Evolutionary conservation across 768 basidiomycete genomes (phyloP), one percentile per base, ranked within the genome.

Genomic region (Galerina marginata): DNA sequence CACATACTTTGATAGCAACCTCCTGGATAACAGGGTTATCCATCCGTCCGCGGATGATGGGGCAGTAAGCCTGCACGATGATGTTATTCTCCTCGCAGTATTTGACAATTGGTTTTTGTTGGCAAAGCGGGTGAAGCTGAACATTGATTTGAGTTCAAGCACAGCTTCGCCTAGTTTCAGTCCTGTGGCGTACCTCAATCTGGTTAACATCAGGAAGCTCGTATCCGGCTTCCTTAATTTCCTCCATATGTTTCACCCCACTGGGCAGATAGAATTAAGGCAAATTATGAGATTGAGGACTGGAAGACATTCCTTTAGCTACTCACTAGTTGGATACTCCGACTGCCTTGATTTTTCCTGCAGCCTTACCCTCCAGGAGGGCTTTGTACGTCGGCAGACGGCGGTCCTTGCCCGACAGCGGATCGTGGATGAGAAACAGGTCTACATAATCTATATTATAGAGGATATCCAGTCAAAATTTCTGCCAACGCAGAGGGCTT

Each of bases 271-370:
- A 40, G 11, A 40, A 4, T 38, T 36, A 46, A 50, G 25, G 25
- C 33, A 37, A 15, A 14, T 49, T 14, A 49, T n/a, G 47, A 11
- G n/a, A 36, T 36, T 23, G 26, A 23, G 4, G 11, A 42, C 42
- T 23, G 39, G 11, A 29, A 14, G 29, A 5, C 4, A 5, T 33
- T 33, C 29, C 29, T 33, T 33, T 33, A 33, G 29, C 4, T 33
- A 69, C 89, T 48, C 65, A 92, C 91, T 87, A 95, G 74, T 95
- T 95, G 1, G 91, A 93, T 6, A 94, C 92, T 2, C 92, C 92
- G n/a, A 92, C 83, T 4, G 81, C 80, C 61, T 83, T 81, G 52
- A 93, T 81, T 66, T 90, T 91, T 3, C 92, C 91, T 3, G 74
- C 82, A 29, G 76, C 68, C 62, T 83, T 83, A n/a, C 83, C 82